Base-by-base conservation (phyloP, 768 basidiomycete genomes). In the Suillus brevipes region DNA sequence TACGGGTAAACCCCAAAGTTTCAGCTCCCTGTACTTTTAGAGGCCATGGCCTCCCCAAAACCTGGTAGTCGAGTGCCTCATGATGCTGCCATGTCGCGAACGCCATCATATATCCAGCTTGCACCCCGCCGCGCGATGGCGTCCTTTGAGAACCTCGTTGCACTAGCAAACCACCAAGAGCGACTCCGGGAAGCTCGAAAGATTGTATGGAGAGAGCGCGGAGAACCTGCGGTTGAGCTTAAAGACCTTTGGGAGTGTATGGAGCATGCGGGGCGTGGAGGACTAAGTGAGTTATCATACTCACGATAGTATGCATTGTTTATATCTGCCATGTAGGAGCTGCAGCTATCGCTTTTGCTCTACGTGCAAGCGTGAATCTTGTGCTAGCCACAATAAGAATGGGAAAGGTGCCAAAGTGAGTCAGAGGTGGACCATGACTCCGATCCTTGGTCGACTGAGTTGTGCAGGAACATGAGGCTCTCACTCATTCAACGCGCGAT, bases 71-170 rank as follows among this genome's bases (percentile, higher is more conserved):
- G 9, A 25, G 18, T 10, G 6, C 25, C 38, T 40, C 25, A 38
- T 9, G 40, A 40, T 16, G 18, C 6, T 58, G 50, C 37, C 28
- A 58, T 68, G 25, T 71, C 69, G n/a, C 64, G 74, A 38, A 65
- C 65, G 13, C 65, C 76, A 9, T 74, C 82, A 4, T 80, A 84
- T 67, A 81, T 85, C 61, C 78, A 80, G 7, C 81, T 88, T 67
- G 81, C 84, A 1, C 87, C 87, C 79, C 69, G 72, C 16, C 77
- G 81, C 42, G 85, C 89, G 4, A 87, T 90, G 79, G 83, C 85
- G 10, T 93, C 91, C 0, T 94, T 94, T 69, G 92, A 94, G 73
- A 92, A 91, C 71, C 80, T 95, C 9, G 89, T 93, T 25, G 90
- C 90, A 16, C 82, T 95, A 63, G 94, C 93, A 6, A 93, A 94